These are phyloP conservation scores for Pseudocercospora fuligena DNA, from an alignment of 2,329 filamentous ascomycete genomes.

Conservation along the genomic window DNA sequence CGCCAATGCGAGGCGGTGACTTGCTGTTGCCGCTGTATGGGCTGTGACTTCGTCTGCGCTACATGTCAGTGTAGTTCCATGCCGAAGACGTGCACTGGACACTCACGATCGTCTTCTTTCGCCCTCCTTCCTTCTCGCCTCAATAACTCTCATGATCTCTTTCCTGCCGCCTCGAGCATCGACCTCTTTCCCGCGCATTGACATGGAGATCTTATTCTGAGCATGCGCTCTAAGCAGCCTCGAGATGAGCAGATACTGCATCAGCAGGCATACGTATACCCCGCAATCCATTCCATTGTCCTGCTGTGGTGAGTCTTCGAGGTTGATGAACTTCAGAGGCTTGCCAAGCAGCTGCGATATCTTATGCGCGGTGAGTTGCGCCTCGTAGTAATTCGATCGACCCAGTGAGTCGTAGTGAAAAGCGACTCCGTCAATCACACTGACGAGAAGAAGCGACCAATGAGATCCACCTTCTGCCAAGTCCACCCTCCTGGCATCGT, in stretches of 20 bases:
- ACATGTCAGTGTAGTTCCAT: constrained; percentile 2
- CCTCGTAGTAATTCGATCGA: constrained; percentile 76
- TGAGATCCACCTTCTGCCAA: constrained; percentile 89
- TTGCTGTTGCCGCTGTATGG: constrained; percentile 29
- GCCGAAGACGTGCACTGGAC: neutral
- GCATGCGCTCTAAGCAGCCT: constrained; percentile 78
- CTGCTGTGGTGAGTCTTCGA: constrained; percentile 87
- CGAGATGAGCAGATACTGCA: constrained; percentile 90
- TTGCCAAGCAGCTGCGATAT: constrained; percentile 70
- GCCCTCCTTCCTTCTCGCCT: constrained; percentile 83
- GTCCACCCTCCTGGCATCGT: constrained; percentile 78
- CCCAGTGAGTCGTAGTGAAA: constrained; percentile 95
- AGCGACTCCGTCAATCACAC: constrained; percentile 82
- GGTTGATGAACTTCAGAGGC: constrained; percentile 74
- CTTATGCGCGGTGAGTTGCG: constrained; percentile 69
- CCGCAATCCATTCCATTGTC: constrained; percentile 93
- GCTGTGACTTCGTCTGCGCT: constrained; percentile 30
- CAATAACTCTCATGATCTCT: constrained; percentile 89
- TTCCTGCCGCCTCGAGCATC: constrained; percentile 81
- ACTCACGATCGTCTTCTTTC: constrained; percentile 81
- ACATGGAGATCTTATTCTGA: constrained; percentile 90
- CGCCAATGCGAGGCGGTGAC: constrained; percentile 36
- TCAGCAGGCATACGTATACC: constrained; percentile 92
- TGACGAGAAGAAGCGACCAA: constrained; percentile 92
- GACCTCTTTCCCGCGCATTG: constrained; percentile 81